Percentiles rank a stretch among this genome's conserved stretches.
Evolutionary conservation across 1,284 basidiomycete species (phyloP).

Genomic region (Cryptococcus jaspeensis): DNA sequence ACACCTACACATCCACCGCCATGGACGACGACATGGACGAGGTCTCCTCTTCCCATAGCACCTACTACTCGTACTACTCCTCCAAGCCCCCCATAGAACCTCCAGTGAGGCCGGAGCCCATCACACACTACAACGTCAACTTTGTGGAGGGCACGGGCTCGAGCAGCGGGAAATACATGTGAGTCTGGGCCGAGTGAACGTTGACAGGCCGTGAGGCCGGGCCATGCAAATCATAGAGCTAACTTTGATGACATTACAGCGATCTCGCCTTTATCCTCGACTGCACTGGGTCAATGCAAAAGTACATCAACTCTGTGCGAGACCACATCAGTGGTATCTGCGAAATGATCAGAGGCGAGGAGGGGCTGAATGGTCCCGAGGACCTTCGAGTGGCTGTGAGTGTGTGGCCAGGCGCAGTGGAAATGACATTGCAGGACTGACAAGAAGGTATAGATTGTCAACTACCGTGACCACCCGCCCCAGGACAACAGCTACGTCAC

Average conservation of each 20-base stretch:
- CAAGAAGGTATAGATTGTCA: conserved; percentile 56
- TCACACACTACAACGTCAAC: conserved; percentile 38
- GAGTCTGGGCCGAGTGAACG: conserved; percentile 9
- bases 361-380: conserved; percentile 77
- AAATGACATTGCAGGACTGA: not conserved
- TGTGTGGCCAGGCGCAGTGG: not conserved
- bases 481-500: conserved; percentile 92
- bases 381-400: conserved; percentile 83
- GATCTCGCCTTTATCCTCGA: conserved; percentile 87
- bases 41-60: conserved; percentile 21
- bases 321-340: conserved; percentile 98
- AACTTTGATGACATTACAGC: conserved; percentile 53
- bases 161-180: conserved; percentile 46
- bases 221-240: not conserved
- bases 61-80: conserved; percentile 29
- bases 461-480: conserved; percentile 90
- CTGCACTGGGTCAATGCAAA: conserved; percentile 69
- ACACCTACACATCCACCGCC: too few species aligned
- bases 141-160: conserved; percentile 33
- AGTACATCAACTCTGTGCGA: conserved; percentile 67
- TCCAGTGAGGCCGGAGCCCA: conserved; percentile 20
- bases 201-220: not conserved
- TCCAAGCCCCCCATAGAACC: conserved; percentile 21
- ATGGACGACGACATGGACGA: conserved; percentile 47
- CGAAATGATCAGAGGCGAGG: conserved; percentile 91